Evolutionary conservation across 768 basidiomycete species (phyloP).

Genomic region (Xerocomellus amylosporus): DNA sequence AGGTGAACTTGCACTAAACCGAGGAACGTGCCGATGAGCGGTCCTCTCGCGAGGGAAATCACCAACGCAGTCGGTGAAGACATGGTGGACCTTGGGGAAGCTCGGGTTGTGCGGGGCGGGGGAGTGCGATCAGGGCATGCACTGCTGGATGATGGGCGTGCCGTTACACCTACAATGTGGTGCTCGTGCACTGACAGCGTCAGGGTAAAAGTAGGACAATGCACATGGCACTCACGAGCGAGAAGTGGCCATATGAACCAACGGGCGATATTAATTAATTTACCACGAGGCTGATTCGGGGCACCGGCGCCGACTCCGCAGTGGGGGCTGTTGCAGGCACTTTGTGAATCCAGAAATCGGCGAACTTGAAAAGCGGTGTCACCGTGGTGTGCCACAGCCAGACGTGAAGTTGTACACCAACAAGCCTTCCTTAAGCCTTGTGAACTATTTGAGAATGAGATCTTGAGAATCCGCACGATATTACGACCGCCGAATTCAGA

Average conservation of each 20-base stretch:
- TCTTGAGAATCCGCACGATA: no score
- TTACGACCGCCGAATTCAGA: no score
- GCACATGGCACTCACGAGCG: background rate
- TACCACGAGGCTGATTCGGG: background rate
- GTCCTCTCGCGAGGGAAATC: conserved; percentile 22
- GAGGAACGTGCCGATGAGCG: conserved; percentile 27
- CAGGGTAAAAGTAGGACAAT: background rate
- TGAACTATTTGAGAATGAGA: no score
- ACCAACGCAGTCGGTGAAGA: background rate
- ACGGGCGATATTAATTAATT: background rate
- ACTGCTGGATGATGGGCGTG: background rate
- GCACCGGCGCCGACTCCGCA: background rate
- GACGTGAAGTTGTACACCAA: no score
- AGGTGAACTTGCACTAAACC: conserved; percentile 17
- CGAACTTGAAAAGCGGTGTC: no score
- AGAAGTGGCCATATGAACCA: background rate
- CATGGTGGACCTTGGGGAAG: conserved; percentile 3
- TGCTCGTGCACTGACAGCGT: background rate
- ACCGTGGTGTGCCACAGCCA: no score
- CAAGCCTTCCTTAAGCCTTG: background rate
- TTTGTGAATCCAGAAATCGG: no score
- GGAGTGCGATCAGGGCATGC: background rate
- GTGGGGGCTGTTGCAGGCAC: background rate
- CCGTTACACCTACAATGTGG: no score
- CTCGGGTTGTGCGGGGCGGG: background rate